Evolutionary conservation across 768 basidiomycete genomes (phyloP), one percentile per base, ranked within the genome.

Genomic region (Pleurotus pulmonarius): DNA sequence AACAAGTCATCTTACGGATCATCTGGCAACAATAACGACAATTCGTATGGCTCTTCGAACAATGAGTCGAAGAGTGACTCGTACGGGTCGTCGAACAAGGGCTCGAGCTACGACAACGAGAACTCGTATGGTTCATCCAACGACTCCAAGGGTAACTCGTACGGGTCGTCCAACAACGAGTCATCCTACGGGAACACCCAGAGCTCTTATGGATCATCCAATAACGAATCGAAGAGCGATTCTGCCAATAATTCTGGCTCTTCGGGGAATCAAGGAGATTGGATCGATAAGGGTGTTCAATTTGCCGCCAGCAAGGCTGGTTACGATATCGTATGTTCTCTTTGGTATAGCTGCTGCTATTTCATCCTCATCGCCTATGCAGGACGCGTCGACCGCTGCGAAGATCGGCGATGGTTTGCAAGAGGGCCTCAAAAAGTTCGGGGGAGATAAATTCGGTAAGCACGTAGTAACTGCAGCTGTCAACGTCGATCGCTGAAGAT

Each of bases 271-370:
- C 58, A 60, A 8, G 60, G 58, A 25, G 66, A 72, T 61, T 76
- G 61, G 67, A 40, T 75, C 49, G 66, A 74, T 57, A 73, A 76
- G 57, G 75, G 78, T 44, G 65, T 83, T 51, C 66, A 68, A 56
- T 57, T 49, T 16, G 71, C 63, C 24, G 74, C 79, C 5, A 55
- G 68, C 56, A 72, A 75, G 63, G 73, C 72, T 25, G 81, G 81
- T 0, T 73, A 68, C 60, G 73, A 78, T 58, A 5, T 82, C 13
- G 80, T 83, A 56, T 48, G 78, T 70, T 56, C 49, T 44, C 43
- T 26, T 22, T 26, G 9, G 37, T 49, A 22, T 53, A 5, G 13
- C 11, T 16, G n/a, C 49, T 26, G n/a, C 49, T 37, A 34, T 22
- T 9, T 16, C 37, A 25, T 37, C 11, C 37, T 39, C 49, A 39